Percentiles rank a stretch among this genome's conserved stretches.
These are phyloP conservation scores for Pyrenophora graminea DNA, from an alignment of 2,329 filamentous ascomycete species.

Conservation along the genomic window DNA sequence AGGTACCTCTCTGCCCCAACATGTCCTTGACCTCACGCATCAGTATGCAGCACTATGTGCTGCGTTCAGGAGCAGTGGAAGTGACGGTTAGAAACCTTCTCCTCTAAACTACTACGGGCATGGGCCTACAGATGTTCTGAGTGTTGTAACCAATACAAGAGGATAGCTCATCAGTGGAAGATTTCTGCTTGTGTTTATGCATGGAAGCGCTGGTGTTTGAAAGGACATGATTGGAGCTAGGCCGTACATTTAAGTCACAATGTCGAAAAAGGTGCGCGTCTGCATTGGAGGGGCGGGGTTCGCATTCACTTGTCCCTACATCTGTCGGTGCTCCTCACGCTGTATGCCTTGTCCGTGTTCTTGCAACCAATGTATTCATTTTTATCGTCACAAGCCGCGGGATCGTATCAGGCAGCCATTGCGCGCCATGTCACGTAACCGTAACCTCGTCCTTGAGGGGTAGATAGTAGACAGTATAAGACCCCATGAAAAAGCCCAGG, in stretches of 20 bases:
- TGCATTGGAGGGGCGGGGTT: background rate
- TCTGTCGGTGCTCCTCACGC: background rate
- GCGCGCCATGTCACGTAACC: constrained; percentile 34
- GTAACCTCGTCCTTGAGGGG: constrained; percentile 30
- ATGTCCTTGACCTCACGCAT: constrained; percentile 91
- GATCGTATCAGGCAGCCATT: constrained; percentile 35
- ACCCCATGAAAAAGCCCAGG: constrained; percentile 45
- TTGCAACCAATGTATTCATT: constrained; percentile 48
- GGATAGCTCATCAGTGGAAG: background rate
- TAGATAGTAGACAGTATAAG: constrained; percentile 24
- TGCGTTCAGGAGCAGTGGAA: constrained; percentile 91
- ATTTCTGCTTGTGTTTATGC: constrained; percentile 15
- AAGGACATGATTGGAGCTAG: background rate
- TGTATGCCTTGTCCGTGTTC: constrained; percentile 16
- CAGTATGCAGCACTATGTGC: constrained; percentile 95
- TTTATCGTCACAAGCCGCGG: constrained; percentile 47
- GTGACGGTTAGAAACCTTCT: constrained; percentile 65
- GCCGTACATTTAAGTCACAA: background rate
- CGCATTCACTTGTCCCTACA: constrained; percentile 6
- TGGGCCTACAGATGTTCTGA: background rate
- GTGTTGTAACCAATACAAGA: background rate
- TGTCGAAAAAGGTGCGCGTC: background rate
- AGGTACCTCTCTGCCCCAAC: constrained; percentile 89
- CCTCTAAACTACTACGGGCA: constrained; percentile 19
- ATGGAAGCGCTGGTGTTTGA: constrained; percentile 20